Evolutionary conservation across 495 filamentous ascomycete species (phyloP), one percentile per base, ranked within the genome.

Genomic region (Penicillium riverlandense): DNA sequence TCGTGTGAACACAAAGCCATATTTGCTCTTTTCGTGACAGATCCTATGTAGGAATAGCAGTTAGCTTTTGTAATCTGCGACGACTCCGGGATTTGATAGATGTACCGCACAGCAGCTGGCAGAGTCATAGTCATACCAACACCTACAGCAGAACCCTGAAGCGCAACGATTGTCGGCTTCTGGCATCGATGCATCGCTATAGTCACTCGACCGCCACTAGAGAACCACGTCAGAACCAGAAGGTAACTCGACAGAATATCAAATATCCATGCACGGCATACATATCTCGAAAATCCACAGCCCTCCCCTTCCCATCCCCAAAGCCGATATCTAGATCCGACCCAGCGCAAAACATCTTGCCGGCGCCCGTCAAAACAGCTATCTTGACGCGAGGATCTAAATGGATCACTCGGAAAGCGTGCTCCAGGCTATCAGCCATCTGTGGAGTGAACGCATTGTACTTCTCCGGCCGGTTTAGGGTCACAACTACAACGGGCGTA

Each of bases 81-180:
- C 8, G 2, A 6, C 9, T 34, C 9, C 10, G n/a, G 7, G 10
- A n/a, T 34, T 34, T n/a, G 27, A 5, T 13, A 16, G 5, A 15
- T 39, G 34, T 48, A 48, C 52, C 79, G 62, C 38, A 83, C 72
- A 35, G 62, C 70, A 50, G 73, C 72, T 13, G 80, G 77, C 10
- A 84, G 63, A 8, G 75, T 78, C 75, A 80, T 78, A 27, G 79
- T 82, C 47, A 83, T 80, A 9, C 80, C 79, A 11, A 82, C 67
- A 8, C 78, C 80, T 1, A 80, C 79, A 11, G 80, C 79, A 41
- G 70, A 71, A 12, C 80, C 80, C 48, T 81, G 74, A 14, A 82
- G 63, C 4, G 80, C 80, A 10, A 65, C 77, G 49, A 84, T 73
- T 15, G 77, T 76, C 37, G 80, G 78, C 51, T 83, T 84, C 38